Evolutionary conservation across 208 protist species (phyloP).

Genomic region (Lotmaria passim): DNA sequence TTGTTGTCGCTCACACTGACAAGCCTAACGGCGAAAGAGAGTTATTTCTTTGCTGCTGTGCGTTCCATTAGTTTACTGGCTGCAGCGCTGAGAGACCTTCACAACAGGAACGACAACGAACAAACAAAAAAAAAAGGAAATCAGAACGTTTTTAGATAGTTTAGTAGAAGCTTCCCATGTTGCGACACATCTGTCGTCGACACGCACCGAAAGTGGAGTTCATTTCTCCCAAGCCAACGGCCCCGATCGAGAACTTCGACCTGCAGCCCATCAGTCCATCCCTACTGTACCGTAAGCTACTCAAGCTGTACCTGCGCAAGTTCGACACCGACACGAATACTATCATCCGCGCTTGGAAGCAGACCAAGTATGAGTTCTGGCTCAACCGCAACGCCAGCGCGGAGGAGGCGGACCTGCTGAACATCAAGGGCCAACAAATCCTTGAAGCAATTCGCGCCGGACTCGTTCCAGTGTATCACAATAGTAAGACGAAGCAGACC

Average conservation of each 20-base stretch:
- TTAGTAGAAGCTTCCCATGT: slow-evolving; percentile 3
- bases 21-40: too few species aligned
- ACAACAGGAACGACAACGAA: too few species aligned
- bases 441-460: slow-evolving; percentile 78
- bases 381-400: slow-evolving; percentile 44
- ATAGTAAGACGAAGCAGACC: slow-evolving; percentile 73
- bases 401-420: slow-evolving; percentile 70
- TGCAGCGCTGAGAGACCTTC: not conserved
- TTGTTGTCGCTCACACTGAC: too few species aligned
- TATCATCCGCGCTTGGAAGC: slow-evolving; percentile 85
- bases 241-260: slow-evolving; percentile 53
- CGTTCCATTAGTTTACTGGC: not conserved
- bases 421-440: slow-evolving; percentile 79
- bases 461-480: slow-evolving; percentile 72
- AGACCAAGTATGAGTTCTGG: slow-evolving; percentile 91
- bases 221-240: slow-evolving; percentile 70
- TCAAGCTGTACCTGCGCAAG: slow-evolving; percentile 87
- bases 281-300: slow-evolving; percentile 75
- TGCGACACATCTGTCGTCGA: slow-evolving; percentile 25
- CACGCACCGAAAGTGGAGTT: slow-evolving; percentile 66
- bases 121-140: not conserved
- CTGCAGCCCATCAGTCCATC: slow-evolving; percentile 62
- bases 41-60: too few species aligned
- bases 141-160: not conserved
- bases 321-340: slow-evolving; percentile 89